These are phyloP conservation scores for Boletellus emodensis DNA, from an alignment of 768 basidiomycete species.

Conservation along the genomic window DNA sequence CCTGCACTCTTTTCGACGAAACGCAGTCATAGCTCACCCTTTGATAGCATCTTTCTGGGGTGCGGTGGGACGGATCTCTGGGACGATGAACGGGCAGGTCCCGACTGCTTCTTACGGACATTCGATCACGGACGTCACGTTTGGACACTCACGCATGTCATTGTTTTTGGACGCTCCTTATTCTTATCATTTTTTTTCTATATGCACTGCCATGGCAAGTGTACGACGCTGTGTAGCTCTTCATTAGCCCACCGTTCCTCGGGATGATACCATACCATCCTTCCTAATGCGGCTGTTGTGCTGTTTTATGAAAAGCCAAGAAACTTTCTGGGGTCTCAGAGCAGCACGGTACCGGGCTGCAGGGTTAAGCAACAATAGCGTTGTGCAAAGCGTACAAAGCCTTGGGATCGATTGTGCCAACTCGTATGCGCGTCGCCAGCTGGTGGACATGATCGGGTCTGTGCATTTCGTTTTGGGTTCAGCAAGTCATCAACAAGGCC, in stretches of 20 bases:
- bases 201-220: conserved; percentile 2
- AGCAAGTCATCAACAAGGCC: too few species aligned
- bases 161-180: not conserved
- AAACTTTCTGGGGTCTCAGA: too few species aligned
- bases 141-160: not conserved
- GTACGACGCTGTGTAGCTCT: not conserved
- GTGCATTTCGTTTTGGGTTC: too few species aligned
- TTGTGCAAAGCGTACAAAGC: too few species aligned
- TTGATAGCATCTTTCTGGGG: conserved; percentile 15
- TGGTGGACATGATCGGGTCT: too few species aligned
- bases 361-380: too few species aligned
- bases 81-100: not conserved
- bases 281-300: conserved; percentile 9
- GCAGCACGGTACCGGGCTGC: too few species aligned
- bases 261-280: conserved; percentile 4
- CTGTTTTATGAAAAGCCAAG: not conserved
- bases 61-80: conserved; percentile 14
- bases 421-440: too few species aligned
- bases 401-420: too few species aligned
- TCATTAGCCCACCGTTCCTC: conserved; percentile 1
- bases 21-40: not conserved
- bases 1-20: not conserved
- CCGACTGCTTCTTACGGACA: not conserved
- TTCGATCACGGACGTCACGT: not conserved
- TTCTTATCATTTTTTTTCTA: too few species aligned